These are phyloP conservation scores for Umbellularia californica DNA, from an alignment of 164 flowering plant genomes.

Conservation along the genomic window DNA sequence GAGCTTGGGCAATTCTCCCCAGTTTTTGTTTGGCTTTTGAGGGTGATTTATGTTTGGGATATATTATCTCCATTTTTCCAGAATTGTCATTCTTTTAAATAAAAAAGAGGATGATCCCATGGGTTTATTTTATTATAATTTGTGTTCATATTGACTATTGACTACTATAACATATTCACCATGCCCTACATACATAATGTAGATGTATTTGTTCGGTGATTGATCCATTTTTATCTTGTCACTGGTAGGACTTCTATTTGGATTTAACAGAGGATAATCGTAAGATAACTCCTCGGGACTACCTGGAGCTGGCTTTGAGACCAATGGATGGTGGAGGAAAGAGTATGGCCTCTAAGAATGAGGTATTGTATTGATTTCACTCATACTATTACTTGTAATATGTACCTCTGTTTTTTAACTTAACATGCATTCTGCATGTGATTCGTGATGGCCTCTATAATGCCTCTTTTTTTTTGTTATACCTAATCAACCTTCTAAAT, in stretches of 20 bases:
- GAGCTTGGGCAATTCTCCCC: constrained; percentile 99
- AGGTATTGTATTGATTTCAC: constrained; percentile 40
- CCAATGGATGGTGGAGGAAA: constrained; percentile 60
- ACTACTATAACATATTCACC: neutral
- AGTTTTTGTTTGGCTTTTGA: constrained; percentile 94
- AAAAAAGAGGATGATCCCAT: no score
- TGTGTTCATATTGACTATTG: neutral
- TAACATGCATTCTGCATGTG: neutral
- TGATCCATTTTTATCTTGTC: neutral
- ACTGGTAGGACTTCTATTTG: constrained; percentile 84
- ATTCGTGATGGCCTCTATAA: no score
- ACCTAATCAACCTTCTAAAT: no score
- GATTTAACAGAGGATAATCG: constrained; percentile 80
- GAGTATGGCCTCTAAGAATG: constrained; percentile 82
- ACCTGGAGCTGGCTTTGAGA: constrained; percentile 86
- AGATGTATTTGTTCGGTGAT: neutral
- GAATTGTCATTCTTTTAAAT: no score
- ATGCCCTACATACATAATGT: neutral
- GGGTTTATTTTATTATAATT: no score
- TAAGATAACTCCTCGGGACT: constrained; percentile 95
- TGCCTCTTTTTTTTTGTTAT: no score
- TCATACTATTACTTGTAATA: neutral
- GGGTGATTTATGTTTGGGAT: constrained; percentile 46
- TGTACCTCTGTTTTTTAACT: neutral
- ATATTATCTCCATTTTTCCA: no score